Percentiles rank a stretch among this genome's conserved stretches.
phyloP scores from a whole-genome alignment of 2,329 filamentous ascomycete species.

The Gnomoniopsis sp. region DNA sequence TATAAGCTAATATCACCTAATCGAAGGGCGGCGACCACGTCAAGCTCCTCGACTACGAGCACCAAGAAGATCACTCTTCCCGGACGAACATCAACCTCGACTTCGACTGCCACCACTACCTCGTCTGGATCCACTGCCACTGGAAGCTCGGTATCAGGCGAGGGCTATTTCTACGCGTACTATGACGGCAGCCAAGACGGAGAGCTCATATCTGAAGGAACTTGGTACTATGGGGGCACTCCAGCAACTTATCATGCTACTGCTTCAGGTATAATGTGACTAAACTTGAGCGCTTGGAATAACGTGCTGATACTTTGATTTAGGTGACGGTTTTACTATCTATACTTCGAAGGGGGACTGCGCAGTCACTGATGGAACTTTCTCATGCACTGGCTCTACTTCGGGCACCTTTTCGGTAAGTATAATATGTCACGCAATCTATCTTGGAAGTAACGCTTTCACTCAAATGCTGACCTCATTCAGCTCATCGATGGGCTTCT shows the following conservation, averaged over 20 bases:
- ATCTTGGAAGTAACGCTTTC: neutral
- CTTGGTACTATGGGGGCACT: slow-evolving; percentile 65
- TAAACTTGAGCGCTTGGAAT: too few species aligned
- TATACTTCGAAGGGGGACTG: slow-evolving; percentile 58
- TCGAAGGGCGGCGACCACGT: neutral
- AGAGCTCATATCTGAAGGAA: slow-evolving; percentile 65
- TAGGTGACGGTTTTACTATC: slow-evolving; percentile 49
- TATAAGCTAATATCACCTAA: neutral
- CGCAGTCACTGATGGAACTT: slow-evolving; percentile 47
- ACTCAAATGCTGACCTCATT: neutral
- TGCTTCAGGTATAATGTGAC: slow-evolving; percentile 25
- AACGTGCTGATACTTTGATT: neutral
- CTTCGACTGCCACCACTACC: slow-evolving; percentile 28
- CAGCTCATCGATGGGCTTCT: neutral
- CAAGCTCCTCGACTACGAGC: neutral
- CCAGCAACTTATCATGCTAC: slow-evolving; percentile 64
- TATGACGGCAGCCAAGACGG: slow-evolving; percentile 48
- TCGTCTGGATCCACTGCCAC: slow-evolving; percentile 34
- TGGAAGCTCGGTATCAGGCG: slow-evolving; percentile 40
- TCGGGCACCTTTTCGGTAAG: neutral
- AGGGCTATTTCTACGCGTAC: slow-evolving; percentile 57
- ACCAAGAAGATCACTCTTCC: slow-evolving; percentile 1
- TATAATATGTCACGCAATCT: neutral
- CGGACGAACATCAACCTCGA: slow-evolving; percentile 23
- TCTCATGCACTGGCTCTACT: slow-evolving; percentile 48